These are phyloP conservation scores for Vigna radiata DNA, from an alignment of 306 rosid genomes.

Conservation along the genomic window DNA sequence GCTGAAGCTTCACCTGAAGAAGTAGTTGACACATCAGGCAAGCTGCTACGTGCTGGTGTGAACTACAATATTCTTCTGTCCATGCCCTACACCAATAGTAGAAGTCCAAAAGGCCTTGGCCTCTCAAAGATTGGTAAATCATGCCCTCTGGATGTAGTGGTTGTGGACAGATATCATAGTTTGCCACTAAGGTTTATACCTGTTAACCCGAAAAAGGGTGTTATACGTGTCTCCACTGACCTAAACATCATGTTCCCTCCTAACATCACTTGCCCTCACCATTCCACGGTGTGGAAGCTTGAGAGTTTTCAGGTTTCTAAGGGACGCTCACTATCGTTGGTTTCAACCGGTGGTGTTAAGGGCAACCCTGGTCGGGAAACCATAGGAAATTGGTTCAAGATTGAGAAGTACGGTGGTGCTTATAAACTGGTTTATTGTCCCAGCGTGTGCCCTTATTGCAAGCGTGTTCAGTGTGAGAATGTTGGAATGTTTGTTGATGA, in stretches of 20 bases:
- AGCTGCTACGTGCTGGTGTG: conserved; percentile 24
- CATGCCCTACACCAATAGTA: background rate
- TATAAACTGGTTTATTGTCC: conserved; percentile 65
- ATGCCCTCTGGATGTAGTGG: conserved; percentile 56
- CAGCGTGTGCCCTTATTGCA: conserved; percentile 52
- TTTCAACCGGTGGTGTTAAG: background rate
- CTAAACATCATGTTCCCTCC: conserved; percentile 55
- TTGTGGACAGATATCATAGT: conserved; percentile 39
- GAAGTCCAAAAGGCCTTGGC: conserved; percentile 45
- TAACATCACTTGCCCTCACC: conserved; percentile 2
- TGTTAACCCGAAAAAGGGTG: conserved; percentile 39
- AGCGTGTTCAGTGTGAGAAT: conserved; percentile 10
- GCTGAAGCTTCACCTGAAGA: conserved; percentile 15
- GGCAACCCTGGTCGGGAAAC: background rate
- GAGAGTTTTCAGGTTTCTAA: conserved; percentile 28
- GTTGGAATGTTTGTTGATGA: conserved; percentile 33
- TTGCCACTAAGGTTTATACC: conserved; percentile 46
- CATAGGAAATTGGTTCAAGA: conserved; percentile 51
- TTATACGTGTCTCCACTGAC: conserved; percentile 51
- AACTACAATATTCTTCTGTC: conserved; percentile 44
- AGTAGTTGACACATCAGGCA: conserved; percentile 52
- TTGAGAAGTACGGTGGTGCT: conserved; percentile 45
- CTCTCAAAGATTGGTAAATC: conserved; percentile 35
- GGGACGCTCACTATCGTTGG: background rate
- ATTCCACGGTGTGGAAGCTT: conserved; percentile 56